phyloP scores from a whole-genome alignment of 2,329 filamentous ascomycete species.

The Byssochlamys sp. region DNA sequence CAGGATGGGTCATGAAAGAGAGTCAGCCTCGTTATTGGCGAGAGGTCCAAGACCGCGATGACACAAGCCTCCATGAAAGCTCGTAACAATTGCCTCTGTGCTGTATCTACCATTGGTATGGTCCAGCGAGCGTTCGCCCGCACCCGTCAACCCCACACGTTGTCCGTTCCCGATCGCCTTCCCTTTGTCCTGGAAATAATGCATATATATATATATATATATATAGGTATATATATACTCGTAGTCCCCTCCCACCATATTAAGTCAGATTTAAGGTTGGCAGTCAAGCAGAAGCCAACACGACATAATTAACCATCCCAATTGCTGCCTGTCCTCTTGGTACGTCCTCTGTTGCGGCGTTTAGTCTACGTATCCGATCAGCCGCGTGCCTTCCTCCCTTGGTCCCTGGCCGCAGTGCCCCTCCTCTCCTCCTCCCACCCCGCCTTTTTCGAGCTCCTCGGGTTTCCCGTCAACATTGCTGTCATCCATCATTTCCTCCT shows the following conservation, averaged over 20 bases:
- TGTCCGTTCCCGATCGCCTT: neutral
- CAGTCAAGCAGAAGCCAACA: neutral
- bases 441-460: slow-evolving; percentile 3
- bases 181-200: neutral
- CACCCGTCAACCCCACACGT: neutral
- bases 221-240: neutral
- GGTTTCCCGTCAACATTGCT: neutral
- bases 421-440: slow-evolving; percentile 1
- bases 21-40: slow-evolving; percentile 9
- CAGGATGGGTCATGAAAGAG: slow-evolving; percentile 5
- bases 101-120: neutral
- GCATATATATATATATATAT: too few relatives aligned
- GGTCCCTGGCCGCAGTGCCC: slow-evolving; percentile 1
- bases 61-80: neutral
- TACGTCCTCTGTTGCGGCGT: neutral
- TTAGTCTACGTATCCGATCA: neutral
- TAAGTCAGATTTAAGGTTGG: neutral
- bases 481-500: neutral
- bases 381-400: slow-evolving; percentile 1
- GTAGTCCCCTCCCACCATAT: neutral
- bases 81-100: neutral
- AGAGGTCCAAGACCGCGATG: slow-evolving; percentile 10
- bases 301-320: neutral
- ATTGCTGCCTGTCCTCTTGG: neutral
- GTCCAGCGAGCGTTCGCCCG: neutral